Evolutionary conservation across 2,329 filamentous ascomycete species (phyloP), one percentile per base, ranked within the genome.

Genomic region (Reticulascus tulasneorum): DNA sequence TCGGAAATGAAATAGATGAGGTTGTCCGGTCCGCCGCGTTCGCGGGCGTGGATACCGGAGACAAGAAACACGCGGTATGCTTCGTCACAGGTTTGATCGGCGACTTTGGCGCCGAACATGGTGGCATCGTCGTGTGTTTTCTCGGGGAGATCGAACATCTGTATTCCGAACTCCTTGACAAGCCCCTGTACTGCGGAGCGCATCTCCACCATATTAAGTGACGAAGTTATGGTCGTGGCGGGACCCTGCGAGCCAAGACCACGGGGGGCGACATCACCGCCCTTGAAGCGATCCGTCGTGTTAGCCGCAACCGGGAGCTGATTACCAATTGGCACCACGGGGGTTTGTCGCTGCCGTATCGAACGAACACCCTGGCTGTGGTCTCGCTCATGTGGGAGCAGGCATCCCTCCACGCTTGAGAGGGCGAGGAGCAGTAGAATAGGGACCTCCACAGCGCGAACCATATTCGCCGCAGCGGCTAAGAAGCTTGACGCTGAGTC

Each of bases 1-100:
- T 80, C 76, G 0, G 72, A 59, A 19, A 78, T 60, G 56, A 76
- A 78, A 60, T 77, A 77, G 28, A 79, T 54, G 12, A 79, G 58
- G 40, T 71, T 63, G 48, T 80, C 76, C 0, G 75, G 65, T 0
- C 67, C 71, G 19, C 75, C 75, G 9, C 76, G 69, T 55, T 80
- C 76, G 17, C 76, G 71, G 8, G 75, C 71, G 47, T 79, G 76
- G 29, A 78, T 67, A 18, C 63, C 73, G 26, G 67, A 67, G 40
- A 70, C 70, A 38, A 80, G 55, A 49, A 73, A 74, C 19, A 75
- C 64, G 23, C 67, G 63, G 47, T 72, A 71, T 18, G 38, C 31
- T 16, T 39, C 39, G 19, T 42, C 35, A 12, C 39, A 29, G 29
- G 36, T 21, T 4, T 36, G 39, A 6, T 29, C 29, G 6, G 60